These are phyloP conservation scores for Fusarium drepaniforme DNA, from an alignment of 2,329 filamentous ascomycete species.

Conservation along the genomic window DNA sequence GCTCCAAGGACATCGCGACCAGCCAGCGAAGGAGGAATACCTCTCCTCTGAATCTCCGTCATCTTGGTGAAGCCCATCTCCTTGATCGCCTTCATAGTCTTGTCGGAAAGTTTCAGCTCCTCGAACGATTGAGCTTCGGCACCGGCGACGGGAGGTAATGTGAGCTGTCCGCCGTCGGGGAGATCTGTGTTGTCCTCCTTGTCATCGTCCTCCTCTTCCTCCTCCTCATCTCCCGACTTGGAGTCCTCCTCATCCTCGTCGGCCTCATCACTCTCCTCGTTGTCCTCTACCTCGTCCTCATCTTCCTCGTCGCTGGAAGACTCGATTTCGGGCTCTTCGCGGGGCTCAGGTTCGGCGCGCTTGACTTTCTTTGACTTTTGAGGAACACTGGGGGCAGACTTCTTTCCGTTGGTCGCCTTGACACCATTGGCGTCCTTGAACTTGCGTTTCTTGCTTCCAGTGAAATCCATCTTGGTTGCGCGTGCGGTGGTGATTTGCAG, in stretches of 20 bases:
- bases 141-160: conserved; percentile 63
- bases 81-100: conserved; percentile 87
- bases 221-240: conserved; percentile 43
- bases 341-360: conserved; percentile 47
- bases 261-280: conserved; percentile 43
- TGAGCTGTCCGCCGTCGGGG: conserved; percentile 55
- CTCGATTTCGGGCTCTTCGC: conserved; percentile 41
- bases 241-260: conserved; percentile 48
- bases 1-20: conserved; percentile 94
- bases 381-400: conserved; percentile 40
- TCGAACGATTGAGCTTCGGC: conserved; percentile 78
- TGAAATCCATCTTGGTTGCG: conserved; percentile 49
- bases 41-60: conserved; percentile 92
- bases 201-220: conserved; percentile 42
- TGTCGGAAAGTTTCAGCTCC: conserved; percentile 87
- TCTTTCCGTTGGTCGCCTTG: conserved; percentile 41
- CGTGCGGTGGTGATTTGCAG: conserved; percentile 20
- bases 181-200: conserved; percentile 50
- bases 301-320: conserved; percentile 44
- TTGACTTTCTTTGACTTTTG: conserved; percentile 59
- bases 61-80: conserved; percentile 96
- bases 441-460: conserved; percentile 60
- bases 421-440: conserved; percentile 51
- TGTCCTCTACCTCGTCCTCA: conserved; percentile 45
- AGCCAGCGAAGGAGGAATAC: conserved; percentile 88